Evolutionary conservation across 768 basidiomycete genomes (phyloP).

Genomic region (Heimioporus sp.): DNA sequence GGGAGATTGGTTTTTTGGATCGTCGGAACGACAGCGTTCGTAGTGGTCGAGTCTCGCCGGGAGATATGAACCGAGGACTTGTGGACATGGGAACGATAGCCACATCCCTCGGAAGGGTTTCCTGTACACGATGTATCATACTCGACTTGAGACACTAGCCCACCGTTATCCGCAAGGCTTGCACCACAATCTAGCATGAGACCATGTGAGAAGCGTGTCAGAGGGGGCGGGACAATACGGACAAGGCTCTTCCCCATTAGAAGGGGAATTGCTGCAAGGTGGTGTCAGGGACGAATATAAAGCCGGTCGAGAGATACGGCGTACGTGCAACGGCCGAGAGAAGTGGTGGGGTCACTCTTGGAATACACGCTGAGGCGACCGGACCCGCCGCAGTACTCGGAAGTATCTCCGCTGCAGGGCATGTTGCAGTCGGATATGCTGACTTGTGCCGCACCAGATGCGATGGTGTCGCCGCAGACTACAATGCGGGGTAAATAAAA

Average conservation of each 20-base stretch:
- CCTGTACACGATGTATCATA: slow-evolving; percentile 42
- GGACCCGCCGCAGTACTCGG: too few relatives aligned
- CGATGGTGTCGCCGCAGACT: too few relatives aligned
- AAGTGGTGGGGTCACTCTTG: slow-evolving; percentile 29
- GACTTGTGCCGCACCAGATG: too few relatives aligned
- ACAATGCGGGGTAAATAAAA: too few relatives aligned
- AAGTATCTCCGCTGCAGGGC: too few relatives aligned
- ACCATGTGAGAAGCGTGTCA: slow-evolving; percentile 40
- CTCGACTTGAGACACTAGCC: slow-evolving; percentile 42
- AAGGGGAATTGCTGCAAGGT: slow-evolving; percentile 20
- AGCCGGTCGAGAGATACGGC: slow-evolving; percentile 4
- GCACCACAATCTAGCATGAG: slow-evolving; percentile 32
- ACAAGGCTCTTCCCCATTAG: slow-evolving; percentile 47
- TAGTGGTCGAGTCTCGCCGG: too few relatives aligned
- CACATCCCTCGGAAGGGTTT: slow-evolving; percentile 55
- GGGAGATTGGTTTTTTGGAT: slow-evolving; percentile 57
- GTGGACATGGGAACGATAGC: slow-evolving; percentile 50
- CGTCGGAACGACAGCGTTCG: slow-evolving; percentile 41
- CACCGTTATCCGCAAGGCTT: slow-evolving; percentile 13
- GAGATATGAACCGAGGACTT: too few relatives aligned
- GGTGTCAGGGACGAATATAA: slow-evolving; percentile 25
- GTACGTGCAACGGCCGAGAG: slow-evolving; percentile 73
- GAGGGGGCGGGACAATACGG: slow-evolving; percentile 16
- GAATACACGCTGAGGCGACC: too few relatives aligned
- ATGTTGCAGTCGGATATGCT: too few relatives aligned